Conservation (phyloP, 2,329 filamentous ascomycete species). For the Sarocladium kiliense region DNA sequence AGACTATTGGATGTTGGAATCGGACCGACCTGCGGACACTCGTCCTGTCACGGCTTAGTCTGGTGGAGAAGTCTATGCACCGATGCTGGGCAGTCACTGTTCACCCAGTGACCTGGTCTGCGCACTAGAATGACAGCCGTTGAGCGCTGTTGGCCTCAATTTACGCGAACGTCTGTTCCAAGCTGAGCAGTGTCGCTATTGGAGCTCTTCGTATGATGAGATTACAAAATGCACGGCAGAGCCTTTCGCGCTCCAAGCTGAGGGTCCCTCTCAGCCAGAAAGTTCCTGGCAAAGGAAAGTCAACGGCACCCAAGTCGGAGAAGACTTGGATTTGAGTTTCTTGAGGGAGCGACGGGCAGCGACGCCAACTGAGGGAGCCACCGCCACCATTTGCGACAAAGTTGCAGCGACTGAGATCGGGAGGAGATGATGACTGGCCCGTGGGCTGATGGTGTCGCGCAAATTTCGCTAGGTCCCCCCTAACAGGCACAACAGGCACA, state of each 20-base stretch:
- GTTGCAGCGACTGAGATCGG: neutral
- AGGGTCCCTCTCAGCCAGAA: too few relatives aligned
- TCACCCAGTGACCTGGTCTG: too few relatives aligned
- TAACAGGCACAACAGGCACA: neutral
- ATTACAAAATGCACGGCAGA: too few relatives aligned
- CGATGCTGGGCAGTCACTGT: neutral
- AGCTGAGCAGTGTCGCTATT: neutral
- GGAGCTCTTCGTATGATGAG: too few relatives aligned
- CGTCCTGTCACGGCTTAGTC: neutral
- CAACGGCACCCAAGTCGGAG: too few relatives aligned
- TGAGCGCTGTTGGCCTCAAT: neutral
- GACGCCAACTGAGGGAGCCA: neutral
- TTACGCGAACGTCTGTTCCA: neutral
- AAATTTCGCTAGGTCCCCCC: neutral
- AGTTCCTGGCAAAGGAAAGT: too few relatives aligned
- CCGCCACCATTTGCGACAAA: neutral
- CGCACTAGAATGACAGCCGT: too few relatives aligned
- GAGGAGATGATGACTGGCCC: neutral
- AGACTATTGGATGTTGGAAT: neutral
- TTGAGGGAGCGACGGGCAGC: too few relatives aligned
- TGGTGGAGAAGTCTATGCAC: neutral
- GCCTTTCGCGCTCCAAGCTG: too few relatives aligned
- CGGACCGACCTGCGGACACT: conserved; percentile 2
- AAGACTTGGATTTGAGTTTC: too few relatives aligned
- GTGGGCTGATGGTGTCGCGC: neutral